phyloP scores from a whole-genome alignment of 2,329 filamentous ascomycete genomes.

The Macroventuria anomochaeta region DNA sequence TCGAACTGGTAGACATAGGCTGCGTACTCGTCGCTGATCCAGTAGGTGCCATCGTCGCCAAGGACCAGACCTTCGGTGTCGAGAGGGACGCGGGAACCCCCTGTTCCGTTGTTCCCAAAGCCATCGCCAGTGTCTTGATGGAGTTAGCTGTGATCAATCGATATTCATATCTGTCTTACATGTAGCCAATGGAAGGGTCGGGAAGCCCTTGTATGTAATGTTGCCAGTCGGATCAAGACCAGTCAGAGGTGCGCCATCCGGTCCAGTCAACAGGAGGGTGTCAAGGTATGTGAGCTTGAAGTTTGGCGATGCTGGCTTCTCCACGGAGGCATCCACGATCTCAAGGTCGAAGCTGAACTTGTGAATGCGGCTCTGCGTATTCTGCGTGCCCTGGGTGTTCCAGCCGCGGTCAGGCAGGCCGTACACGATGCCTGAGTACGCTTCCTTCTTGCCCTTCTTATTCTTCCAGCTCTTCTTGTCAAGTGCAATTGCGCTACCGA shows the following conservation, averaged over 20 bases:
- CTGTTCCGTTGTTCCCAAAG: constrained; percentile 66
- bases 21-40: constrained; percentile 69
- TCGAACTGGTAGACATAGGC: constrained; percentile 73
- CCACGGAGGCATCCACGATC: constrained; percentile 59
- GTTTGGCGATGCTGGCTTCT: constrained; percentile 64
- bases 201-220: constrained; percentile 63
- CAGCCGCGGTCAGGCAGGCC: constrained; percentile 72
- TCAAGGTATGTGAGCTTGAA: constrained; percentile 68
- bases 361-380: constrained; percentile 72
- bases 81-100: constrained; percentile 65
- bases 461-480: constrained; percentile 66
- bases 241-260: constrained; percentile 66
- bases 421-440: constrained; percentile 68
- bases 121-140: constrained; percentile 66
- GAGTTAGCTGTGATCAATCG: too few species aligned
- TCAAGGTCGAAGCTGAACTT: constrained; percentile 69
- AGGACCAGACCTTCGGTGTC: constrained; percentile 73
- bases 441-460: constrained; percentile 49
- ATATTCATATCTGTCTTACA: constrained; percentile 53
- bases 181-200: constrained; percentile 66
- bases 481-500: constrained; percentile 71
- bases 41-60: constrained; percentile 66
- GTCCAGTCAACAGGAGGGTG: constrained; percentile 69
- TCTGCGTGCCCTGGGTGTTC: constrained; percentile 73
- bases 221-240: constrained; percentile 26